Percentiles rank a stretch among this genome's conserved stretches.
Evolutionary conservation across 768 basidiomycete genomes (phyloP).

Genomic region (Xerocomus potaroensis): DNA sequence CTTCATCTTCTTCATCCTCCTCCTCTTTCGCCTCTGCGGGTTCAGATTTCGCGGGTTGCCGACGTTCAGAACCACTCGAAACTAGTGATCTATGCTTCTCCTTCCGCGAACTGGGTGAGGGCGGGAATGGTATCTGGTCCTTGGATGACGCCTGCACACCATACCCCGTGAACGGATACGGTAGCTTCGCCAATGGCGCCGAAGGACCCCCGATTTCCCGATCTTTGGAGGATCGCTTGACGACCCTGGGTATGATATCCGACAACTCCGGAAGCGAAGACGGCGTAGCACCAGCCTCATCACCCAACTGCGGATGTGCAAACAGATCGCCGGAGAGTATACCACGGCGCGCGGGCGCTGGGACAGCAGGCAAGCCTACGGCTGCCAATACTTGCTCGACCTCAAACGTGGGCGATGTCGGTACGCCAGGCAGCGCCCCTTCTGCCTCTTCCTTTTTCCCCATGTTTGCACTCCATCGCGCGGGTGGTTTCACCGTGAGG

Average conservation of each 20-base stretch:
- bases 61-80: constrained; percentile 29
- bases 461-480: constrained; percentile 34
- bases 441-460: constrained; percentile 31
- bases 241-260: constrained; percentile 43
- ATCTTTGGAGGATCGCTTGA: constrained; percentile 46
- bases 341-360: constrained; percentile 52
- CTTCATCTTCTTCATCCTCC: constrained; percentile 19
- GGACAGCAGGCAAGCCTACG: constrained; percentile 46
- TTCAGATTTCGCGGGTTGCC: constrained; percentile 26
- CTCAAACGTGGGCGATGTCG: constrained; percentile 36
- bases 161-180: constrained; percentile 68
- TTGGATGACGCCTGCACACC: constrained; percentile 59
- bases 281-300: constrained; percentile 22
- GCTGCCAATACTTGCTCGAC: constrained; percentile 58
- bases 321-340: constrained; percentile 66
- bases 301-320: constrained; percentile 38
- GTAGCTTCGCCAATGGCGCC: constrained; percentile 47
- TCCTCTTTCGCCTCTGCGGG: constrained; percentile 24
- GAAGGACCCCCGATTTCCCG: constrained; percentile 36
- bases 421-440: constrained; percentile 22
- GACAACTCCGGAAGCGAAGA: constrained; percentile 30
- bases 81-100: constrained; percentile 32
- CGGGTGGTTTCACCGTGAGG: constrained; percentile 39
- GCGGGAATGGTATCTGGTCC: constrained; percentile 75
- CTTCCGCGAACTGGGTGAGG: constrained; percentile 45